Evolutionary conservation across 2,329 filamentous ascomycete species (phyloP), one percentile per base, ranked within the genome.

Genomic region (Colletotrichum lentis): DNA sequence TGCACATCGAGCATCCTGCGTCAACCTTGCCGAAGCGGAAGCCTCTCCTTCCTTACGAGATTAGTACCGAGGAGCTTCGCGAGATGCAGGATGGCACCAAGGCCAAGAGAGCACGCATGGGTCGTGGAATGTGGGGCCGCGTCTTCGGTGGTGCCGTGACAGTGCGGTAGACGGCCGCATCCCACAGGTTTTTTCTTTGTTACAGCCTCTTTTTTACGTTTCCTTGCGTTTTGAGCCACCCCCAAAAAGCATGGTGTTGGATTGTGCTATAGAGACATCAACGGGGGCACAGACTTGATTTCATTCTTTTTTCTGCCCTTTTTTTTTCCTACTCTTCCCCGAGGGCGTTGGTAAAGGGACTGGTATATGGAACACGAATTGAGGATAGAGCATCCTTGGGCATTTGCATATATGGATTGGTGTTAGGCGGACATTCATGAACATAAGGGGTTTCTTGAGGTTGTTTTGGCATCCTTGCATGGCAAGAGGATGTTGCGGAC

Each of bases 81-180:
- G 80, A 82, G 64, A 74, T 85, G 52, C 82, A 86, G 69, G 81
- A 85, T 56, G 80, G 77, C 47, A 74, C 74, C 67, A 84, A 82
- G 76, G 69, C 77, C n/a, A 85, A 85, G 79, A 82, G 84, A 59
- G 80, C 80, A 67, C 80, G 81, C 58, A 79, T 81, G 50, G 75
- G 75, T 50, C 80, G 83, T 46, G 83, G 85, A 70, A 81, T 87
- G 78, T 84, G 85, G 76, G 83, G 82, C 41, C 83, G 85, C 49
- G 80, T 87, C 67, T 84, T 87, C 67, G 83, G 83, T 53, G 80
- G 79, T 58, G 76, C 79, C 59, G 79, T 82, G 64, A 70, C 77
- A 35, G 77, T 79, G 67, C 79, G 81, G 75, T 82, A 70, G 43
- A 44, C 50, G n/a, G 63, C 22, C 14, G 44, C 55, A 52, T 41